Evolutionary conservation across 202 grass and related monocot genomes (phyloP), one percentile per base, ranked within the genome.

Genomic region (Zoysia matrella): DNA sequence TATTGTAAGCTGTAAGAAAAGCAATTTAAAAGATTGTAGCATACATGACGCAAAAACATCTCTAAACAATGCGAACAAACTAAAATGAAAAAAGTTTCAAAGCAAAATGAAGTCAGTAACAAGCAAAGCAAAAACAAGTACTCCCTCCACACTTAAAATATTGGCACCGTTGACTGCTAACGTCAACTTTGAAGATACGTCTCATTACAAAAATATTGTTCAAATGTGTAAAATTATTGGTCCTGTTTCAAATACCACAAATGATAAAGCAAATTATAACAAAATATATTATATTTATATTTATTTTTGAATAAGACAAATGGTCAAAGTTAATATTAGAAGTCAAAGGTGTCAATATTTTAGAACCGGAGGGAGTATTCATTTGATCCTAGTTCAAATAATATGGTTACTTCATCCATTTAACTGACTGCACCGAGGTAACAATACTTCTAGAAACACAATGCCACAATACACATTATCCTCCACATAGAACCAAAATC

Each of bases 71-170:
- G 45, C 55, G 15, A 76, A 72, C 11, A 13, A 81, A 22, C 22
- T 22, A 22, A 22, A 22, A 22, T 22, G 22, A 22, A 22, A 22
- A 22, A 22, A 0, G 6, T 30, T 77, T 57, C 6, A 42, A 73
- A 66, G 52, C 7, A 60, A 78, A 65, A 80, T 81, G 60, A 60
- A 71, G 51, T 11, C 52, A 63, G 52, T 60, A 42, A 56, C 5
- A 54, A 54, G 22, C 2, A 58, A 58, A 2, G 15, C 55, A 58
- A 16, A 62, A 62, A 75, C 9, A 88, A 63, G 47, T 3, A 67
- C 22, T 22, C 22, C 22, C 22, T 22, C 22, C 22, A 22, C 22
- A 22, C 22, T 22, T 22, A 22, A 22, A 22, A 22, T 22, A 22
- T 22, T 22, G 22, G 22, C 22, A 22, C 22, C 22, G 22, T 22